Percentiles rank a stretch among this genome's conserved stretches.
phyloP scores from a whole-genome alignment of 225 moss, liverwort and hornwort genomes.

The Lunularia cruciata region DNA sequence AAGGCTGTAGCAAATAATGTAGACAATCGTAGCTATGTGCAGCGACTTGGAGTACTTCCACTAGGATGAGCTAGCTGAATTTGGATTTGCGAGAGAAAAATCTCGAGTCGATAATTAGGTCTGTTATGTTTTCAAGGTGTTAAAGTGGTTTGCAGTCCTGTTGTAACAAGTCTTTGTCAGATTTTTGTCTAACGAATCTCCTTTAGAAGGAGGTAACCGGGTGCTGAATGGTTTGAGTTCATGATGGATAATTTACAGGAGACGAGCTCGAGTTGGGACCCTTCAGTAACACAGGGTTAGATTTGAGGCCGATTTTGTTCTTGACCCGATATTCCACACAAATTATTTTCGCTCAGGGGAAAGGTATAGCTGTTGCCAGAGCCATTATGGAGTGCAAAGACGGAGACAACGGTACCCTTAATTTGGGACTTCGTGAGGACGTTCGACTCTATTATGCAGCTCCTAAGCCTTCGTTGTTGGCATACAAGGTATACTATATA shows the following conservation, averaged over 20 bases:
- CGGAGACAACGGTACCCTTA: conserved; percentile 71
- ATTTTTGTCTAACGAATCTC: no score
- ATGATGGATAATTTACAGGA: conserved; percentile 43
- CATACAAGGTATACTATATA: conserved; percentile 56
- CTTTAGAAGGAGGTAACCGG: no score
- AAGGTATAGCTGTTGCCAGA: conserved; percentile 68
- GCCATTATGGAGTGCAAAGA: conserved; percentile 69
- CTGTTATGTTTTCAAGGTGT: no score
- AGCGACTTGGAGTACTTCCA: no score
- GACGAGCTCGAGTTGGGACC: conserved; percentile 80
- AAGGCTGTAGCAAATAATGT: no score
- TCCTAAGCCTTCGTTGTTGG: conserved; percentile 57
- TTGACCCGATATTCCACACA: conserved; percentile 72
- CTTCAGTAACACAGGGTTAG: conserved; percentile 54
- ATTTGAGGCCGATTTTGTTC: conserved; percentile 73
- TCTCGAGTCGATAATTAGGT: no score
- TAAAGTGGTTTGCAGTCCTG: no score
- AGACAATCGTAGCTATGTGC: no score
- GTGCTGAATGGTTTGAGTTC: no score
- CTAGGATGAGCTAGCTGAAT: no score
- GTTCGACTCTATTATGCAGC: conserved; percentile 78
- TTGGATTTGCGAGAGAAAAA: no score
- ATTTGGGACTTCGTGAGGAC: conserved; percentile 67
- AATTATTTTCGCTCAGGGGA: conserved; percentile 66
- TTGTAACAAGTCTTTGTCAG: no score